phyloP scores from a whole-genome alignment of 257 asterid genomes.

The Thymus quinquecostatus region DNA sequence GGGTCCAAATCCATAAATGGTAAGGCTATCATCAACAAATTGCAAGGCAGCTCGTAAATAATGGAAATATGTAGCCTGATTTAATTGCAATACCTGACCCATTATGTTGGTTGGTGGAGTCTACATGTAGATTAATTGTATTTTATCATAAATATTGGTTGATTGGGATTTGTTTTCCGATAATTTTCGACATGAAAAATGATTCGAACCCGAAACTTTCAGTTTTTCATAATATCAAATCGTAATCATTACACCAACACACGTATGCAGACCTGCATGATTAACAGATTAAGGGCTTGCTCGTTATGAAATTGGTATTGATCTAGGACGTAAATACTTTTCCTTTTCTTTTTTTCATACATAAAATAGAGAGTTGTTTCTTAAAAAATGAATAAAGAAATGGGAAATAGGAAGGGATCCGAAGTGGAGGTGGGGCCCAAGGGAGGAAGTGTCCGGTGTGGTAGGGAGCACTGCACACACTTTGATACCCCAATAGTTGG shows the following conservation, averaged over 20 bases:
- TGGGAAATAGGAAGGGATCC: constrained; percentile 34
- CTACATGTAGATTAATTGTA: constrained; percentile 23
- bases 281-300: no score
- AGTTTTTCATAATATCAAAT: no score
- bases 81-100: constrained; percentile 57
- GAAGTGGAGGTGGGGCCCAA: constrained; percentile 44
- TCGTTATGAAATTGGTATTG: no score
- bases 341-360: no score
- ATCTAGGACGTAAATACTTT: no score
- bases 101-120: constrained; percentile 62
- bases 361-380: no score
- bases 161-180: no score
- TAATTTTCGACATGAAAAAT: no score
- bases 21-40: constrained; percentile 40
- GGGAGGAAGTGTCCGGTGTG: constrained; percentile 46
- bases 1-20: constrained; percentile 37
- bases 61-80: constrained; percentile 48
- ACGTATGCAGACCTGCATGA: no score
- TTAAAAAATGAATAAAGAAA: no score
- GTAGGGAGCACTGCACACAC: constrained; percentile 53
- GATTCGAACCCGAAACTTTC: no score
- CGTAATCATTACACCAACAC: no score
- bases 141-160: background rate
- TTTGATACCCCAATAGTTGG: constrained; percentile 63
- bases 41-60: constrained; percentile 58